Conservation (phyloP, 2,329 filamentous ascomycete genomes). For the Pyricularia sp. region DNA sequence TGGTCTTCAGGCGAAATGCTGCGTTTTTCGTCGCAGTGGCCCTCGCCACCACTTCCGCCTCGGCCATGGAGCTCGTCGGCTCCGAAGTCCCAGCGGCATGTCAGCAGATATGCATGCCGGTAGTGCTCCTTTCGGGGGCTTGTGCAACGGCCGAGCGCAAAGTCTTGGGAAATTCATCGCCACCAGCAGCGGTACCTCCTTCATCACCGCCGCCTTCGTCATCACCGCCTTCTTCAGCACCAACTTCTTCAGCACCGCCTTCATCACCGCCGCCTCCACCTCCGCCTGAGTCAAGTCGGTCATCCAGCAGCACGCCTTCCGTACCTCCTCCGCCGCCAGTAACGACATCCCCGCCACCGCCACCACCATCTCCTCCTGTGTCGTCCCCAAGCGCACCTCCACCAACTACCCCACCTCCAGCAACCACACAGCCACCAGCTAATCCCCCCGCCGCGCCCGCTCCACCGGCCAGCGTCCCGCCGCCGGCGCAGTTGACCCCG, state of each 20-base stretch:
- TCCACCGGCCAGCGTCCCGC: neutral
- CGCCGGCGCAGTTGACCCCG: neutral
- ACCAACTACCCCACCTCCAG: neutral
- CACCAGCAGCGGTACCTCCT: neutral
- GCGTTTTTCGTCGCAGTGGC: neutral
- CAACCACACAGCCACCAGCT: neutral
- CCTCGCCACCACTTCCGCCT: neutral
- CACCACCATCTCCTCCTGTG: neutral
- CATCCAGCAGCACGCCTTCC: neutral
- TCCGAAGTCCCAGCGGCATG: constrained; percentile 5
- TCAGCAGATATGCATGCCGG: constrained; percentile 6
- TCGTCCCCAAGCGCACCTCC: neutral
- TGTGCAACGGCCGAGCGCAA: constrained; percentile 5
- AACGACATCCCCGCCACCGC: neutral
- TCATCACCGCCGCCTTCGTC: neutral
- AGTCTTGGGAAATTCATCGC: neutral
- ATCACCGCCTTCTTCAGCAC: neutral
- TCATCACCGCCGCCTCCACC: neutral
- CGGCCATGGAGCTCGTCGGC: constrained; percentile 4
- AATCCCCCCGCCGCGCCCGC: neutral
- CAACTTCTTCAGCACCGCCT: neutral
- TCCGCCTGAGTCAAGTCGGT: neutral
- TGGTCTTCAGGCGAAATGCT: neutral
- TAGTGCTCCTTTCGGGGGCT: constrained; percentile 8
- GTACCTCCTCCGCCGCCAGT: neutral